Percentiles rank a stretch among this genome's conserved stretches.
These are phyloP conservation scores for Entonaema liquescens DNA, from an alignment of 495 filamentous ascomycete species.

Conservation along the genomic window DNA sequence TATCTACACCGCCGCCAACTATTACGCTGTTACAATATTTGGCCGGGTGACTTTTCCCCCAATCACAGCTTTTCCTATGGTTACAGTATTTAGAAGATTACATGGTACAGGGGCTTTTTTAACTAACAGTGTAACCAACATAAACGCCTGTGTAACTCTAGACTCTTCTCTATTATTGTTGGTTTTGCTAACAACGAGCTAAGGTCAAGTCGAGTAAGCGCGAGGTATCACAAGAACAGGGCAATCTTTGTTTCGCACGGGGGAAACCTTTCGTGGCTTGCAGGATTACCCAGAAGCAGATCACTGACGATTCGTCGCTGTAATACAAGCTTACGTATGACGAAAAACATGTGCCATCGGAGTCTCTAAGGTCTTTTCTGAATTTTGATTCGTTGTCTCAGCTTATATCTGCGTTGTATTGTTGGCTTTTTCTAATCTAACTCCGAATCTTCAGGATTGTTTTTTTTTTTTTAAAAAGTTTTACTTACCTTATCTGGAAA, in stretches of 20 bases:
- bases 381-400: neutral
- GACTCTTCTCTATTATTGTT: neutral
- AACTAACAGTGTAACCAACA: constrained; percentile 22
- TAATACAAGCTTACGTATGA: constrained; percentile 19
- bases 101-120: constrained; percentile 15
- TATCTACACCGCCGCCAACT: constrained; percentile 8
- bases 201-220: constrained; percentile 31
- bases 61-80: constrained; percentile 2
- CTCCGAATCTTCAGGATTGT: neutral
- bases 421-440: constrained; percentile 2
- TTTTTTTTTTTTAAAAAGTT: neutral
- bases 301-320: neutral
- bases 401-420: neutral
- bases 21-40: constrained; percentile 3
- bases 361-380: neutral
- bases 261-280: neutral
- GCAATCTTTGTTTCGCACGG: neutral
- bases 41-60: neutral
- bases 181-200: neutral
- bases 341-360: neutral
- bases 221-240: constrained; percentile 23
- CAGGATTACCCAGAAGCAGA: constrained; percentile 7
- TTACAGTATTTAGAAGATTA: constrained; percentile 12
- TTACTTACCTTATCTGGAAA: neutral
- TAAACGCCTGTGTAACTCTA: constrained; percentile 36